A percentile compares a stretch with the other conserved stretches of the same genome.
Evolutionary conservation across 805 yeast genomes (phyloP).

Genomic region (Candida vaughaniae): DNA sequence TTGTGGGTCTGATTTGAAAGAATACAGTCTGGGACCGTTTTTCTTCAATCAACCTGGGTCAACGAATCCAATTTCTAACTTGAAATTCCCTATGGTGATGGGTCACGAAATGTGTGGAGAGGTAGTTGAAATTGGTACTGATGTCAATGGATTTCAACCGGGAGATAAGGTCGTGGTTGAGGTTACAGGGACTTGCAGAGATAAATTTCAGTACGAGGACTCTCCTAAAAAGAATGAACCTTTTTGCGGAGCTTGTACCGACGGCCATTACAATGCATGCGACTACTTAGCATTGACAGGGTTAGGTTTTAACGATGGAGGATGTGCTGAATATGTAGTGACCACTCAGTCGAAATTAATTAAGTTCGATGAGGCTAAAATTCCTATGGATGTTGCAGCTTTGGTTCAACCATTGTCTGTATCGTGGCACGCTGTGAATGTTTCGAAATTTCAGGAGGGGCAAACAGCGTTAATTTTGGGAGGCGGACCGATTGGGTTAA

Average conservation of each 20-base stretch:
- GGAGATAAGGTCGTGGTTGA: slow-evolving; percentile 73
- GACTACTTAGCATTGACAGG: slow-evolving; percentile 50
- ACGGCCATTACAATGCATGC: slow-evolving; percentile 55
- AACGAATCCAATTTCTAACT: slow-evolving; percentile 48
- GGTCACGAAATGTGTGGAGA: slow-evolving; percentile 72
- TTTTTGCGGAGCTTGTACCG: slow-evolving; percentile 48
- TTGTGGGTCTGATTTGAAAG: slow-evolving; percentile 62
- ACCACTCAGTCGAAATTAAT: slow-evolving; percentile 38
- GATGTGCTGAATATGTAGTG: slow-evolving; percentile 49
- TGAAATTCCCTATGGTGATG: slow-evolving; percentile 36
- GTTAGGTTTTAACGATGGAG: slow-evolving; percentile 57
- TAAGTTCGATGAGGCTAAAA: slow-evolving; percentile 40
- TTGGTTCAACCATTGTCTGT: slow-evolving; percentile 59
- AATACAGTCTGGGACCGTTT: slow-evolving; percentile 57
- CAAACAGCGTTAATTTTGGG: slow-evolving; percentile 54
- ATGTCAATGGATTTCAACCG: slow-evolving; percentile 43
- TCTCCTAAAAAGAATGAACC: slow-evolving; percentile 20
- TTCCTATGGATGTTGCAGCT: slow-evolving; percentile 47
- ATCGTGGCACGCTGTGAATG: slow-evolving; percentile 58
- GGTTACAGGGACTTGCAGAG: slow-evolving; percentile 59
- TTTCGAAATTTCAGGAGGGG: slow-evolving; percentile 41
- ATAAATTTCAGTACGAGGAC: slow-evolving; percentile 39
- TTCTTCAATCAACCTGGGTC: slow-evolving; percentile 47
- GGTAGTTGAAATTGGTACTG: slow-evolving; percentile 57
- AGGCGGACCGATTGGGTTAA: slow-evolving; percentile 63